Base-by-base conservation (phyloP, 331 rosid genomes). In the Erythrophleum ivorense region DNA sequence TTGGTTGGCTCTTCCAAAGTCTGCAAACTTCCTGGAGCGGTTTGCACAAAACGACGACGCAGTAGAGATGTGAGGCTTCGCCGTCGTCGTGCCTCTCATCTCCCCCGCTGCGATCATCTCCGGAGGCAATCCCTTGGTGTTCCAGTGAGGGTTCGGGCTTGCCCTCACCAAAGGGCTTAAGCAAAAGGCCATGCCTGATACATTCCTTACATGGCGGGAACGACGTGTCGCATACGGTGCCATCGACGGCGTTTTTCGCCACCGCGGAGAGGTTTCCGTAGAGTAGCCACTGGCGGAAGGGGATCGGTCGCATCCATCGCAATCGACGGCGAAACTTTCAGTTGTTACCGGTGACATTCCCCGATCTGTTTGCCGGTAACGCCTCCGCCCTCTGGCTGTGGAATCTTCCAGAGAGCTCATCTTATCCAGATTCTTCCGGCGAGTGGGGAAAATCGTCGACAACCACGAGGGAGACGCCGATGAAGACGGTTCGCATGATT, bases 111-210 rank as follows among this genome's bases (percentile, higher is more conserved):
- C 74, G 1, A 84, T 57, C 49, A 60, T 34, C 5, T 92, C 99
- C 79, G 94, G 87, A 7, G 92, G 89, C 1, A 84, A 9, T 13
- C 88, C 86, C 45, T 94, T 96, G 62, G 86, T 89, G 58, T 81
- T 92, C 97, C 94, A 90, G 67, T 85, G 80, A 78, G 92, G 85
- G 86, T 86, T 89, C 21, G 98, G 98, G 80, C 90, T 91, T 5
- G 96, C 94, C 73, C 98, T 85, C 48, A 94, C 95, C 71, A 96
- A 69, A 6, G 99, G 99, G 77, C 97, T 96, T 73, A 96, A 68
- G 71, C 99, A 96, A 81, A 96, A 90, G 63, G 89, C 78, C 19
- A 94, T 81, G 4, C 97, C 95, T 1, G 97, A 84, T 31, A 83
- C 78, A 66, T 81, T 92, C 71, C 85, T 90, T 49, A 62, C 78